A percentile compares a stretch with the other conserved stretches of the same genome.
Conservation (phyloP, 75 land plant genomes). For the Selaginella moellendorffii region DNA sequence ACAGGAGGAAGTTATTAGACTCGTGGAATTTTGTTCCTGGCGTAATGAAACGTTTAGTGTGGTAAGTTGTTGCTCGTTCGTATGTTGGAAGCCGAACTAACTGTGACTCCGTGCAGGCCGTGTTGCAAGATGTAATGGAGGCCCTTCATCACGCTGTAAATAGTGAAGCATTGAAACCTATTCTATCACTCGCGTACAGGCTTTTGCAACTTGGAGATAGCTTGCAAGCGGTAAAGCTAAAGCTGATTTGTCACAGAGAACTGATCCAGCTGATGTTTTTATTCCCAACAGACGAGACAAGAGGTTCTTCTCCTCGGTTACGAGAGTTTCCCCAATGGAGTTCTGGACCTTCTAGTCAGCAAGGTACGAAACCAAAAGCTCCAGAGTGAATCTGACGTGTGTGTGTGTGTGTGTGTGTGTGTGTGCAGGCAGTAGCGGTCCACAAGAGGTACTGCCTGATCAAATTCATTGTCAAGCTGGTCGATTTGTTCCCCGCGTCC, state of each 20-base stretch:
- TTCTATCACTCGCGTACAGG: constrained; percentile 9
- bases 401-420: not conserved
- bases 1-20: constrained; percentile 16
- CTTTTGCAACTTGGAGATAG: constrained; percentile 14
- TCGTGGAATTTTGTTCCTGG: constrained; percentile 26
- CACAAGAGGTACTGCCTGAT: constrained; percentile 17
- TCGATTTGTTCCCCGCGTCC: constrained; percentile 11
- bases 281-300: constrained; percentile 22
- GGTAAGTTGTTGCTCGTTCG: constrained; percentile 3
- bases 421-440: constrained; percentile 11
- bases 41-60: constrained; percentile 16
- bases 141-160: constrained; percentile 16
- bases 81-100: constrained; percentile 7
- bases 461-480: constrained; percentile 21
- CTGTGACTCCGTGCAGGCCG: constrained; percentile 11
- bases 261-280: not conserved
- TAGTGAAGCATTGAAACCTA: constrained; percentile 16
- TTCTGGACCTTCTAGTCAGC: constrained; percentile 15
- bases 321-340: constrained; percentile 16
- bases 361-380: constrained; percentile 10
- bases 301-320: constrained; percentile 19
- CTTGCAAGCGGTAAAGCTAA: constrained; percentile 15
- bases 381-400: no score
- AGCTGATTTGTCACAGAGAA: no score
- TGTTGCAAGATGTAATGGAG: constrained; percentile 21